Evolutionary conservation across 1,284 basidiomycete genomes (phyloP).

Genomic region (Pseudozyma thailandica): DNA sequence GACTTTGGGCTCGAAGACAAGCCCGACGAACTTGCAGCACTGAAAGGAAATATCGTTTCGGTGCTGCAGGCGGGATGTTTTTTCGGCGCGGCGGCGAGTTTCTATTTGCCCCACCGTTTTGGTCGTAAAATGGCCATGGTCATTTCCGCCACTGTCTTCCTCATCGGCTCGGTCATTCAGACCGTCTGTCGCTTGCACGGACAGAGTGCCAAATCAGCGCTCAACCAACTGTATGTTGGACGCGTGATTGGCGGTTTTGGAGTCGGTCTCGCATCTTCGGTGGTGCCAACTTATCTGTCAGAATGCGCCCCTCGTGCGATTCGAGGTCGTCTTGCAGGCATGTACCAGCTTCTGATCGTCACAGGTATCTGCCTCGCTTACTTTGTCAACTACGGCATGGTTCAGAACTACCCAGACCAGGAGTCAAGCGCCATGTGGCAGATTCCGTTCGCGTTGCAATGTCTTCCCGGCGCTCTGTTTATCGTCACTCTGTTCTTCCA

Average conservation of each 20-base stretch:
- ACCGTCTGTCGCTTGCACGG: conserved; percentile 47
- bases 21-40: conserved; percentile 30
- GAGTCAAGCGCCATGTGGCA: conserved; percentile 56
- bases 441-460: conserved; percentile 61
- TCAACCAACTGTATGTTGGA: conserved; percentile 61
- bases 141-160: conserved; percentile 57
- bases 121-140: conserved; percentile 59
- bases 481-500: conserved; percentile 52
- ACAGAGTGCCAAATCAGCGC: conserved; percentile 40
- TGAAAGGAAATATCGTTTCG: conserved; percentile 62
- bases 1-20: conserved; percentile 37
- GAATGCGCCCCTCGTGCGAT: conserved; percentile 64
- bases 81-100: conserved; percentile 59
- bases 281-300: conserved; percentile 65
- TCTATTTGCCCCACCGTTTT: conserved; percentile 59
- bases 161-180: conserved; percentile 62
- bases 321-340: conserved; percentile 67
- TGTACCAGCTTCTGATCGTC: conserved; percentile 69
- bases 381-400: conserved; percentile 49
- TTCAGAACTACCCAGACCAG: conserved; percentile 33
- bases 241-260: conserved; percentile 51
- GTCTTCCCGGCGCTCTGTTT: conserved; percentile 60
- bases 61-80: conserved; percentile 63
- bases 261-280: conserved; percentile 43
- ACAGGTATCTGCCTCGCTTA: conserved; percentile 57